Evolutionary conservation across 345 rosid species (phyloP), one percentile per base, ranked within the genome.

Genomic region (Gossypium longicalyx): DNA sequence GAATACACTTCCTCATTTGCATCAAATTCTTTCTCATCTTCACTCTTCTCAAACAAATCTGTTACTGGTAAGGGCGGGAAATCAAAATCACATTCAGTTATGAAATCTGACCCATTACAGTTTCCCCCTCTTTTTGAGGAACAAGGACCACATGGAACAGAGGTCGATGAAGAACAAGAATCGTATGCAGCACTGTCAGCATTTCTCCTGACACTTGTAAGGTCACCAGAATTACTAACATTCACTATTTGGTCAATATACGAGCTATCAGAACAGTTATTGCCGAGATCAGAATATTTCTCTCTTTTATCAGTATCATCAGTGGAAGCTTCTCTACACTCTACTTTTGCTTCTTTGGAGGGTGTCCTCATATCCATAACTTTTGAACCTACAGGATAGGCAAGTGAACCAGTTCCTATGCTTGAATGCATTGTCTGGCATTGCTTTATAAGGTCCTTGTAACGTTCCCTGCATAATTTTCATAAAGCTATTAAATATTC

Each of bases 321-420:
- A 71, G 73, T 8, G 64, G 84, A 85, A 75, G 78, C 76, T 78
- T 79, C 80, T 75, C 81, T 78, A 80, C 71, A 74, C 82, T 83
- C 85, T 77, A 75, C 78, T 67, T 84, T 76, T 74, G 76, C 81
- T 85, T 82, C 91, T 76, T 88, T 93, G 81, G 91, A 91, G 63
- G 90, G 81, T 78, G 87, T 87, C 83, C 98, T 84, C 87, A 90
- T 86, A 80, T 93, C 98, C 98, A 93, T 87, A 78, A 93, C 91
- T 82, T 93, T 93, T 75, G 98, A 91, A 43, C 98, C 97, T 80
- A 90, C 96, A 65, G 83, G 86, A 85, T 86, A 91, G 10, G 98
- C 98, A 85, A 93, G 97, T 56, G 88, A 78, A 58, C 98, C 98
- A 76, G 96, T 91, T 81, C 98, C 98, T 65, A 91, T 84, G 80